These are phyloP conservation scores for Triadica sebifera DNA, from an alignment of 345 rosid species.

Conservation along the genomic window DNA sequence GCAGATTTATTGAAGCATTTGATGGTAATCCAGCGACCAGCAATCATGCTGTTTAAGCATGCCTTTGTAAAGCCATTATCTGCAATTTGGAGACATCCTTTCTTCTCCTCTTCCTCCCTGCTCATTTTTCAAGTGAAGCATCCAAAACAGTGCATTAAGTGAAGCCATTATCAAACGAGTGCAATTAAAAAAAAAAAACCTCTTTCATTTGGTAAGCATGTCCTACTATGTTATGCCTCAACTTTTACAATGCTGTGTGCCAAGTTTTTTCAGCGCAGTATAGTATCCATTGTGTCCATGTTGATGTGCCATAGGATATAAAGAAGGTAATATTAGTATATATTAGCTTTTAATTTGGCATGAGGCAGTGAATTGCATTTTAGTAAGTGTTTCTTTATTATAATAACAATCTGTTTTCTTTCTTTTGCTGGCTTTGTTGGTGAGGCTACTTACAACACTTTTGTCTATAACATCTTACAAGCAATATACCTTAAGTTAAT, in stretches of 20 bases:
- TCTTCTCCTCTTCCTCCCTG: too few species aligned
- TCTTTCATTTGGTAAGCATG: not conserved
- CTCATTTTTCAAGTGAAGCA: too few species aligned
- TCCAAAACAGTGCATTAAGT: too few species aligned
- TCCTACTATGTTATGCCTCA: not conserved
- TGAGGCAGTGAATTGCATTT: not conserved
- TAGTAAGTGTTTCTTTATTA: not conserved
- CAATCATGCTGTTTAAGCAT: too few species aligned
- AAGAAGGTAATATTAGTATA: conserved; percentile 4
- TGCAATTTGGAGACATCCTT: too few species aligned
- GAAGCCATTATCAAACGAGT: too few species aligned
- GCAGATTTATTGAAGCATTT: too few species aligned
- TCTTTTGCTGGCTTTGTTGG: not conserved
- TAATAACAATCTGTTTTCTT: not conserved
- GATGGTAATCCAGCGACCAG: too few species aligned
- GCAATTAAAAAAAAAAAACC: too few species aligned
- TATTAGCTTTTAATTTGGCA: not conserved
- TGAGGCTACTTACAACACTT: not conserved
- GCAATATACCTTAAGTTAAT: not conserved
- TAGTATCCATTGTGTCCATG: not conserved
- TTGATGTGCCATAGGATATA: not conserved
- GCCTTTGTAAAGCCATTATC: too few species aligned
- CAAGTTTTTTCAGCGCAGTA: too few species aligned
- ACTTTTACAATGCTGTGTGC: not conserved
- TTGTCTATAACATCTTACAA: too few species aligned